Evolutionary conservation across 2,329 filamentous ascomycete genomes (phyloP).

Genomic region (Trichophyton simii): DNA sequence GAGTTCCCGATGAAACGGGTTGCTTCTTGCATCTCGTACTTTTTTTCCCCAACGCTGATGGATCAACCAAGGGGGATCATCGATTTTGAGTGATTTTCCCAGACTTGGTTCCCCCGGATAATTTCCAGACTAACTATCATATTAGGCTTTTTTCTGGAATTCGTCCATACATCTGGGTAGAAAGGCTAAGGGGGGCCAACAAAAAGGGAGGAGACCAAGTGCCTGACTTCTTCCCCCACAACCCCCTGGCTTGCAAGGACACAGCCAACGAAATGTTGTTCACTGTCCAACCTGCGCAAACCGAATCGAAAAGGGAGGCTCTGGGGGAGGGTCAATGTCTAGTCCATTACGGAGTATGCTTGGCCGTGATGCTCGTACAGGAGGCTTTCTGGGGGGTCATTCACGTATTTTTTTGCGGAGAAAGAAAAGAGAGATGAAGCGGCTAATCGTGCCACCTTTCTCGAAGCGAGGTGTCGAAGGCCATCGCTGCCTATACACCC

Average conservation of each 20-base stretch:
- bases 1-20: not conserved
- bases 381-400: not conserved
- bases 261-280: not conserved
- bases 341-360: not conserved
- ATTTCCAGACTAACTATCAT: not conserved
- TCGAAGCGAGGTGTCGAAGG: not conserved
- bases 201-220: not conserved
- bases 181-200: not conserved
- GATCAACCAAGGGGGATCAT: not conserved
- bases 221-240: not conserved
- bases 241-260: not conserved
- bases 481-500: not conserved
- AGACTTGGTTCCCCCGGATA: slow-evolving; percentile 3
- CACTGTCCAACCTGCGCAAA: not conserved
- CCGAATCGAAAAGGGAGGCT: not conserved
- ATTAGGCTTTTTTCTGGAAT: slow-evolving; percentile 3
- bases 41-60: not conserved
- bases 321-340: not conserved
- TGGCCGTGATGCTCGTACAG: not conserved
- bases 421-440: not conserved
- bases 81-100: not conserved
- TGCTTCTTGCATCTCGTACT: not conserved
- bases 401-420: not conserved
- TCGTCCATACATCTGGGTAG: slow-evolving; percentile 1
- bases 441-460: not conserved